Base-by-base conservation (phyloP, 805 yeast species). In the Cyberlindnera saturnus region DNA sequence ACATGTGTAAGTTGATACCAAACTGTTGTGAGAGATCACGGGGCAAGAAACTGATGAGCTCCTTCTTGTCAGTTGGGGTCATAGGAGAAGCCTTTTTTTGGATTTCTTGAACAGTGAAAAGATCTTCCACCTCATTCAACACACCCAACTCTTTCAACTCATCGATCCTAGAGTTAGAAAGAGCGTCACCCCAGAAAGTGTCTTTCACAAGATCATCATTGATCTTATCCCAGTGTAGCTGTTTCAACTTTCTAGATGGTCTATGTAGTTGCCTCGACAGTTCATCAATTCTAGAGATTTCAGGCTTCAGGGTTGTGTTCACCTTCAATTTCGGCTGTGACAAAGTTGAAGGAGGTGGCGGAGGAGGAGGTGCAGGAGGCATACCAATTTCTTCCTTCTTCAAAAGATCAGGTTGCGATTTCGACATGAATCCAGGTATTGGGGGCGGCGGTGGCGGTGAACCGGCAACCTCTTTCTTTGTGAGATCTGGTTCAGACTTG, bases 161-260 rank as follows among this genome's bases (percentile, higher is more conserved):
- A 46, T 79, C 83, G 2, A 84, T 77, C 34, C 79, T 65, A 43
- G 67, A 61, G 17, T 70, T 71, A 3, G 81, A 77, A 29, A 79
- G 72, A 23, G 80, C 71, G 23, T 76, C 74, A 16, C 79, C 75
- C 98, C 99, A 91, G 46, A 93, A 84, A 0, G 98, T 90, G 36
- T 82, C 77, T 41, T 82, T 85, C 17, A 93, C 83, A 46, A 81
- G 74, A 30, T 91, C 96, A 30, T 40, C 39, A 14, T 42, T 34
- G 32, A 95, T 72, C 57, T 86, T 87, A 53, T 91, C 96, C 98
- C 98, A 95, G 61, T 93, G 99, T 70, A 93, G 74, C 61, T 91
- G 99, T 61, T 95, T 93, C 50, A 93, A 74, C 59, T 84, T 86
- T 46, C 78, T 73, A 57, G 59, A 32, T 16, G 41, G 41, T 64